Evolutionary conservation across 805 yeast genomes (phyloP).

Genomic region (Lipomyces yamadae): DNA sequence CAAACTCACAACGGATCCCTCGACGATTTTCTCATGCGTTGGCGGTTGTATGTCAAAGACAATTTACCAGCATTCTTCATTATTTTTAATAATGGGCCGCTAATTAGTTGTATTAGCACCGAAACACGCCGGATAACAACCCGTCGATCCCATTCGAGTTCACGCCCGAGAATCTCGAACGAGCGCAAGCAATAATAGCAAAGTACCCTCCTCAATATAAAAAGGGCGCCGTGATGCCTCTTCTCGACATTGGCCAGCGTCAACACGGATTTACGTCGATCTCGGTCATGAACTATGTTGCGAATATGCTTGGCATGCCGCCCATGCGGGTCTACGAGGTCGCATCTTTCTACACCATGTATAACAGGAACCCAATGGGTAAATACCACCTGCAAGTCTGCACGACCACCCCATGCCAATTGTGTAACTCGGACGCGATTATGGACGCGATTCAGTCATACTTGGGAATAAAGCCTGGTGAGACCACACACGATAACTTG

Average conservation of each 20-base stretch:
- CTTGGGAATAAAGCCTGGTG: conserved; percentile 71
- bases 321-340: conserved; percentile 92
- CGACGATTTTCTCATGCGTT: conserved; percentile 32
- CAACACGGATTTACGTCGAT: conserved; percentile 85
- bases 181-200: conserved; percentile 74
- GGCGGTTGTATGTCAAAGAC: conserved; percentile 23
- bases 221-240: conserved; percentile 87
- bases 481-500: conserved; percentile 73
- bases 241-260: conserved; percentile 84
- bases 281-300: conserved; percentile 88
- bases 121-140: conserved; percentile 72
- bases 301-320: conserved; percentile 81
- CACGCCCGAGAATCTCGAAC: conserved; percentile 61
- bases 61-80: neutral
- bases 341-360: conserved; percentile 91
- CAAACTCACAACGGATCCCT: neutral
- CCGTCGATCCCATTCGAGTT: conserved; percentile 73
- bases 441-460: conserved; percentile 68
- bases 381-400: conserved; percentile 82
- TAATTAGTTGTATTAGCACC: conserved; percentile 50
- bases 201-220: conserved; percentile 87
- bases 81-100: neutral
- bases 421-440: conserved; percentile 80
- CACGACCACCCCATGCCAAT: conserved; percentile 88
- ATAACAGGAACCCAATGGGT: conserved; percentile 84